Percentiles rank a stretch among this genome's conserved stretches.
Conservation (phyloP, 2,329 filamentous ascomycete species). For the Ophiostoma sp. region DNA sequence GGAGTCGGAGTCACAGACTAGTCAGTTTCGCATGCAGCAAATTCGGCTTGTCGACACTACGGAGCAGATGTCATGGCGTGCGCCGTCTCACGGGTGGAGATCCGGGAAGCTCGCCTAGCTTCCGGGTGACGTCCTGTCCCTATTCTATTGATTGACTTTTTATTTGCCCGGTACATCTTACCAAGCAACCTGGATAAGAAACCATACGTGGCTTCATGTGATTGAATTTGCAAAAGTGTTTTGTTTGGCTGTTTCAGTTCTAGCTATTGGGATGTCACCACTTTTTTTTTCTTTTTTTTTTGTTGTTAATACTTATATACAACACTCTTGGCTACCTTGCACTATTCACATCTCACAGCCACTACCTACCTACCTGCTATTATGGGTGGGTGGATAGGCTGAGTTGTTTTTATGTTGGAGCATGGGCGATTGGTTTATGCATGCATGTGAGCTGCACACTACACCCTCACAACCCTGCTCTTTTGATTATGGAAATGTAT, state of each 20-base stretch:
- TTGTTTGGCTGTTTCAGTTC: too few species aligned
- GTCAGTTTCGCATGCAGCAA: not conserved
- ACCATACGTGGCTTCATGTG: too few species aligned
- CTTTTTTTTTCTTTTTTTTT: not conserved
- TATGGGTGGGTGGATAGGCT: constrained; percentile 3
- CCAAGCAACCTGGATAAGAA: too few species aligned
- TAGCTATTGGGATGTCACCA: too few species aligned
- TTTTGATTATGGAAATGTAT: not conserved
- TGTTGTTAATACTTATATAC: not conserved
- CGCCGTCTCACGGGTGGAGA: not conserved
- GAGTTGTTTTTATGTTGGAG: not conserved
- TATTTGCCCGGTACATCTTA: too few species aligned
- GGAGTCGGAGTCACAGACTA: too few species aligned
- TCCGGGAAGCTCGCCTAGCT: not conserved
- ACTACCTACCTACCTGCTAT: not conserved
- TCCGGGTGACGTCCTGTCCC: not conserved
- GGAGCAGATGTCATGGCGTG: not conserved
- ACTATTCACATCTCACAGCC: not conserved
- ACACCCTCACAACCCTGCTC: not conserved
- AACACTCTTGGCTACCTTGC: not conserved
- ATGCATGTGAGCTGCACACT: not conserved
- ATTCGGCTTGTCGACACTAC: not conserved
- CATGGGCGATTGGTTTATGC: not conserved
- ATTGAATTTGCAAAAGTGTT: too few species aligned
- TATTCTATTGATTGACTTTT: too few species aligned